Evolutionary conservation across 441 rosid genomes (phyloP).

Genomic region (Gossypium gossypioides): DNA sequence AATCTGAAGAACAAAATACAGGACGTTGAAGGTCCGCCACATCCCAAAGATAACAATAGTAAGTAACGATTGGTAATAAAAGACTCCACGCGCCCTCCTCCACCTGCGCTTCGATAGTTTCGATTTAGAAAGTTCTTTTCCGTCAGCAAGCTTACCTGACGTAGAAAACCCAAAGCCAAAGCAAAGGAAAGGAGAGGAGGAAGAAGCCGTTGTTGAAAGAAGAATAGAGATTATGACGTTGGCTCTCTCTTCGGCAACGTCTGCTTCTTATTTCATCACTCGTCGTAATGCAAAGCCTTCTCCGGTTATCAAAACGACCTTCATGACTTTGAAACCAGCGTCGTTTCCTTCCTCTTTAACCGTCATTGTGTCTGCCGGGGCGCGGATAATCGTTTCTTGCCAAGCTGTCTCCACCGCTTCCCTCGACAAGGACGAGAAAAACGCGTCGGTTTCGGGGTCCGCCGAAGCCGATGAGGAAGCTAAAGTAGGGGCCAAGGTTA

Average conservation of each 20-base stretch:
- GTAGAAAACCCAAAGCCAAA: not conserved
- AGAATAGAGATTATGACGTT: constrained; percentile 3
- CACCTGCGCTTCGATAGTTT: not conserved
- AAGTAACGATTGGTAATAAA: not conserved
- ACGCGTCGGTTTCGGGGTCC: constrained; percentile 4
- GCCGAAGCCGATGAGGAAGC: constrained; percentile 22
- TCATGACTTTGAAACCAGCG: not conserved
- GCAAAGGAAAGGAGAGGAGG: not conserved
- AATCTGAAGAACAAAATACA: too few species aligned
- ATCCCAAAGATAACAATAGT: not conserved
- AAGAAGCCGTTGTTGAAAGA: not conserved
- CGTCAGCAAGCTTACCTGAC: too few species aligned
- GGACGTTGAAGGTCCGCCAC: not conserved
- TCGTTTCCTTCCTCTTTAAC: constrained; percentile 18
- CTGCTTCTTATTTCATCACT: not conserved
- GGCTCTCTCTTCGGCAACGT: constrained; percentile 15
- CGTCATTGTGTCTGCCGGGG: not conserved
- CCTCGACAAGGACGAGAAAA: constrained; percentile 19
- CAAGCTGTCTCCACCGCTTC: constrained; percentile 26
- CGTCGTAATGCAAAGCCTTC: constrained; percentile 6
- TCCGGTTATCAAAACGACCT: not conserved
- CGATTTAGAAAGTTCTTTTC: not conserved
- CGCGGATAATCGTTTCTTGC: constrained; percentile 22
- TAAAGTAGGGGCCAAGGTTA: constrained; percentile 60
- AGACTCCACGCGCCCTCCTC: not conserved